A percentile compares a stretch with the other conserved stretches of the same genome.
These are phyloP conservation scores for Arctostaphylos glauca DNA, from an alignment of 148 eudicot species.

Conservation along the genomic window DNA sequence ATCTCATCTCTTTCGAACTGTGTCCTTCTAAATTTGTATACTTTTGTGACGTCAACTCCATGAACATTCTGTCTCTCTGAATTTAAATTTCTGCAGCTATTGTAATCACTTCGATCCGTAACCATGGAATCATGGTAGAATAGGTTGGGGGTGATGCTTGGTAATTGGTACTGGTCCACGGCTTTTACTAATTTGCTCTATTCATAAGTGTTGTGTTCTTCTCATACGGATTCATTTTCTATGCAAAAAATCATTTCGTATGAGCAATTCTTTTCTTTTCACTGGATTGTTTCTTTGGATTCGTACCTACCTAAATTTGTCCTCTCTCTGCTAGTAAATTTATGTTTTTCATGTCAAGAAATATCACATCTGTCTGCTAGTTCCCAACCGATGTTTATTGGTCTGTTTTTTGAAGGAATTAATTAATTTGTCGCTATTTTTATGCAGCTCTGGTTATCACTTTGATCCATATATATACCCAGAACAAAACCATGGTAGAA, in stretches of 20 bases:
- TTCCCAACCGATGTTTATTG: neutral
- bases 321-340: neutral
- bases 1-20: conserved; percentile 8
- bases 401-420: neutral
- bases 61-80: neutral
- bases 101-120: conserved; percentile 15
- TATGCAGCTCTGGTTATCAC: conserved; percentile 15
- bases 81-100: conserved; percentile 21
- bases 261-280: neutral
- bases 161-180: neutral
- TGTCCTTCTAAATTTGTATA: neutral
- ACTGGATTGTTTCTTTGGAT: neutral
- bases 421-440: neutral
- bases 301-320: neutral
- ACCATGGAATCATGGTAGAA: conserved; percentile 57
- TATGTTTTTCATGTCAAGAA: no score
- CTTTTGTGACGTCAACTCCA: neutral
- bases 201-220: no score
- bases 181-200: neutral
- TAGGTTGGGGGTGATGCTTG: conserved; percentile 31
- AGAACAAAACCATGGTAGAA: conserved; percentile 58
- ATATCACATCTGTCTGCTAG: neutral
- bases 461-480: conserved; percentile 8
- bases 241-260: no score
- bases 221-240: no score